Conservation (phyloP, 1,284 basidiomycete species). For the Fistulina hepatica region DNA sequence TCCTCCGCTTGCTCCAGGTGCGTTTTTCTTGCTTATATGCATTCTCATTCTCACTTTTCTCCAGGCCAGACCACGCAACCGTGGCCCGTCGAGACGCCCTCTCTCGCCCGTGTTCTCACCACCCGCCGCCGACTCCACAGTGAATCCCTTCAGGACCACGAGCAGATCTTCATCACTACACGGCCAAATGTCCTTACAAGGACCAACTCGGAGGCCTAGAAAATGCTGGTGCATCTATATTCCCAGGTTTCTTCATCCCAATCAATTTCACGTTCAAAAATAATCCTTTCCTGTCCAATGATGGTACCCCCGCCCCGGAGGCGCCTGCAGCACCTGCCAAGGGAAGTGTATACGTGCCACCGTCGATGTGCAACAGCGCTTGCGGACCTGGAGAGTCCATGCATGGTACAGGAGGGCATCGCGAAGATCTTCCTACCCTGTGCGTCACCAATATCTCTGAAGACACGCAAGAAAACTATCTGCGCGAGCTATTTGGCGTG, state of each 20-base stretch:
- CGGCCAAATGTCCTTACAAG: conserved; percentile 97
- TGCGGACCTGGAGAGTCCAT: conserved; percentile 74
- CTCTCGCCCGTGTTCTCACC: background rate
- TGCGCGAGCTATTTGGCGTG: conserved; percentile 81
- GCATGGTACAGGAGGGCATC: conserved; percentile 45
- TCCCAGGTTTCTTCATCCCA: conserved; percentile 6
- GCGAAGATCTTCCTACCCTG: conserved; percentile 93
- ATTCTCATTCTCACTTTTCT: background rate
- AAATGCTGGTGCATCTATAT: conserved; percentile 34
- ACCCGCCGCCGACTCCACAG: background rate
- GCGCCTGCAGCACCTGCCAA: conserved; percentile 20
- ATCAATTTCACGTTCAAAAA: conserved; percentile 13
- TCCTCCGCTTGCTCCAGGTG: background rate
- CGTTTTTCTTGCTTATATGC: background rate
- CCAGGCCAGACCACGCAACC: background rate
- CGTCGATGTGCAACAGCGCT: conserved; percentile 70
- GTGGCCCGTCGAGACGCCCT: background rate
- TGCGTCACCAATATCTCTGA: conserved; percentile 96
- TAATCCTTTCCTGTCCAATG: conserved; percentile 38
- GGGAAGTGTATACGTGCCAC: conserved; percentile 86
- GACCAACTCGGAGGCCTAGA: conserved; percentile 82
- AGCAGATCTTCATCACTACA: conserved; percentile 67
- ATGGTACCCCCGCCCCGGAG: conserved; percentile 36
- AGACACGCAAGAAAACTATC: conserved; percentile 91
- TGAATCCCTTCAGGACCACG: background rate